These are phyloP conservation scores for Metschnikowia kunwiensis DNA, from an alignment of 805 yeast species.

Conservation along the genomic window DNA sequence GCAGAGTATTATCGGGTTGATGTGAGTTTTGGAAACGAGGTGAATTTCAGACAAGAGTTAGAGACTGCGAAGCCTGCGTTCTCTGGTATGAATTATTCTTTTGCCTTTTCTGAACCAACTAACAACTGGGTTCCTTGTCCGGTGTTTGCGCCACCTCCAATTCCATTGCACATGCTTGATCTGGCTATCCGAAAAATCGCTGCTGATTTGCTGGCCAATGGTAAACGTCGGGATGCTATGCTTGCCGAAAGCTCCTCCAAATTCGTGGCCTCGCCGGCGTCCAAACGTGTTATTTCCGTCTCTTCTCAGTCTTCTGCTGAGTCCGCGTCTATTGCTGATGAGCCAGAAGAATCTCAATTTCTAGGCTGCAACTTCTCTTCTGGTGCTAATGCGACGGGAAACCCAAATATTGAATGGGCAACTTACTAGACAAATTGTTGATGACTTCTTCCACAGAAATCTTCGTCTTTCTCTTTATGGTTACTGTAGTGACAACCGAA, in stretches of 20 bases:
- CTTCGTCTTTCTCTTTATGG: background rate
- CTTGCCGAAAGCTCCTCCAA: background rate
- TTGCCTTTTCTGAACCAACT: no score
- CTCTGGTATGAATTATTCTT: no score
- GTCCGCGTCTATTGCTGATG: no score
- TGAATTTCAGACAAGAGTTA: no score
- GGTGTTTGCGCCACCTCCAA: no score
- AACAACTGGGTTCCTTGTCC: no score
- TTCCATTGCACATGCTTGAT: no score
- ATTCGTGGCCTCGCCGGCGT: background rate
- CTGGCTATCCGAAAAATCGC: background rate
- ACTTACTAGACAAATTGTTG: no score
- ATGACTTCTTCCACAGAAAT: background rate
- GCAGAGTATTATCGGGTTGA: background rate
- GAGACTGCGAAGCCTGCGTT: no score
- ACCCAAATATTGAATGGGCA: background rate
- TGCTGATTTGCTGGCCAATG: background rate
- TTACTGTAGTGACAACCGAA: no score
- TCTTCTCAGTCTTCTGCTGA: background rate
- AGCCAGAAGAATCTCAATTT: no score
- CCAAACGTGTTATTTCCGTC: background rate
- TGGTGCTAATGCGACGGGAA: background rate
- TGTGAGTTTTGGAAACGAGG: background rate
- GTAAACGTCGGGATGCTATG: background rate
- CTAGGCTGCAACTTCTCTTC: background rate